phyloP scores from a whole-genome alignment of 129 eudicot genomes.

The Tanacetum coccineum region DNA sequence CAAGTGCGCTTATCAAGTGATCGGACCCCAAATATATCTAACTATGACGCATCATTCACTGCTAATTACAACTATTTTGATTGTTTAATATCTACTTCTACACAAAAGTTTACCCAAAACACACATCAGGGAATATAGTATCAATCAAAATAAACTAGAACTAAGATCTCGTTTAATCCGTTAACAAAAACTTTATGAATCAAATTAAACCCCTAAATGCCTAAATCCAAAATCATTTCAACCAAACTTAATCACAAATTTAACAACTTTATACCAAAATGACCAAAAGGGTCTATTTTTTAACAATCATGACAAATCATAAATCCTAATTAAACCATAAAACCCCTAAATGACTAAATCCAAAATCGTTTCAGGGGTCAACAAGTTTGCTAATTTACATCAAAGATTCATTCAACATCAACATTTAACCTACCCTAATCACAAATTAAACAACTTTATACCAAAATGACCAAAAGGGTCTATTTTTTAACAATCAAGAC shows the following conservation, averaged over 20 bases:
- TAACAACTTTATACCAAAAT: not conserved
- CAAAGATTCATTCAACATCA: not conserved
- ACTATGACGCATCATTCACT: too few relatives aligned
- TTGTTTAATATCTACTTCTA: too few relatives aligned
- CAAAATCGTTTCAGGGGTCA: not conserved
- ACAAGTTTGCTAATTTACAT: not conserved
- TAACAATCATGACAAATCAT: not conserved
- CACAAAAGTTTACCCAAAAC: too few relatives aligned
- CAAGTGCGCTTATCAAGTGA: not conserved
- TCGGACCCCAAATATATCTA: too few relatives aligned
- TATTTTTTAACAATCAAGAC: not conserved
- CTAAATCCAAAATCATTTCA: not conserved
- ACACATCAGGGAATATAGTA: not conserved
- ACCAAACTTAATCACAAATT: not conserved
- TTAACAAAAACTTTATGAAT: not conserved
- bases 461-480: not conserved
- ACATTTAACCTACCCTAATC: not conserved
- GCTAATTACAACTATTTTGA: too few relatives aligned
- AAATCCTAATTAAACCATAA: constrained; percentile 8
- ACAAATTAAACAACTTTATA: not conserved
- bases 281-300: not conserved
- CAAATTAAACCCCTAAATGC: not conserved
- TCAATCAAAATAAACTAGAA: not conserved
- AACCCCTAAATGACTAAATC: too few relatives aligned
- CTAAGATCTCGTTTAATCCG: not conserved